Percentiles rank a stretch among this genome's conserved stretches.
These are phyloP conservation scores for Aurifilum marmelostoma DNA, from an alignment of 2,329 filamentous ascomycete species.

Conservation along the genomic window DNA sequence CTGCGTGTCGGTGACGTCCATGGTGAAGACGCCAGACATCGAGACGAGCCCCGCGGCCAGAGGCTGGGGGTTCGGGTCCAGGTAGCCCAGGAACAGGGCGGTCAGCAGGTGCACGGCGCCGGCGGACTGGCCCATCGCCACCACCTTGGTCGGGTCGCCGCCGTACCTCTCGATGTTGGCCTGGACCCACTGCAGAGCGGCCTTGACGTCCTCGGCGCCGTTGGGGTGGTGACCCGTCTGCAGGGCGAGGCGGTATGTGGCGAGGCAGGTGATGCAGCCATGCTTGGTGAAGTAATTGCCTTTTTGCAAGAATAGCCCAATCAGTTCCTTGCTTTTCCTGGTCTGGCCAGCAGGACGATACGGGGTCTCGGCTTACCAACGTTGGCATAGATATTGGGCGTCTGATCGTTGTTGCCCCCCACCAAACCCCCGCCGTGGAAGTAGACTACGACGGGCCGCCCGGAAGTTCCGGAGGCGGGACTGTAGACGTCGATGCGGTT, in stretches of 20 bases:
- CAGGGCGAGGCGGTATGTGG: conserved; percentile 32
- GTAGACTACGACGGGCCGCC: conserved; percentile 30
- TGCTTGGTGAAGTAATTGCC: conserved; percentile 34
- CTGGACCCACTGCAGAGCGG: conserved; percentile 31
- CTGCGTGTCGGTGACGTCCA: not conserved
- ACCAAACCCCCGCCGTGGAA: conserved; percentile 33
- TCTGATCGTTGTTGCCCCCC: conserved; percentile 30
- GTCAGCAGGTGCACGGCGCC: conserved; percentile 29
- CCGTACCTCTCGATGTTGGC: conserved; percentile 31
- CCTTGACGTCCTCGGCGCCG: conserved; percentile 29
- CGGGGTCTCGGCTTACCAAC: conserved; percentile 16
- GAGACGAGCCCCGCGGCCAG: conserved; percentile 27
- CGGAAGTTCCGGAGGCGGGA: conserved; percentile 15
- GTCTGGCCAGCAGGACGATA: too few species aligned
- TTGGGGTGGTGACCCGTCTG: conserved; percentile 30
- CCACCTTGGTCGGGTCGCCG: conserved; percentile 29
- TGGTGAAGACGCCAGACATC: conserved; percentile 26
- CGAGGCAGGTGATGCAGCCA: conserved; percentile 34
- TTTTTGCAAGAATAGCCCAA: not conserved
- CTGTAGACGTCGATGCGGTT: conserved; percentile 30
- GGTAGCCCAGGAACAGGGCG: conserved; percentile 26
- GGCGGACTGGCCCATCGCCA: conserved; percentile 31
- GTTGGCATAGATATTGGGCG: conserved; percentile 29
- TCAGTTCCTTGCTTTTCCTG: too few species aligned
- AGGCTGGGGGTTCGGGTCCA: conserved; percentile 21